Evolutionary conservation across 768 basidiomycete species (phyloP).

Genomic region (Termitomyces sp.): DNA sequence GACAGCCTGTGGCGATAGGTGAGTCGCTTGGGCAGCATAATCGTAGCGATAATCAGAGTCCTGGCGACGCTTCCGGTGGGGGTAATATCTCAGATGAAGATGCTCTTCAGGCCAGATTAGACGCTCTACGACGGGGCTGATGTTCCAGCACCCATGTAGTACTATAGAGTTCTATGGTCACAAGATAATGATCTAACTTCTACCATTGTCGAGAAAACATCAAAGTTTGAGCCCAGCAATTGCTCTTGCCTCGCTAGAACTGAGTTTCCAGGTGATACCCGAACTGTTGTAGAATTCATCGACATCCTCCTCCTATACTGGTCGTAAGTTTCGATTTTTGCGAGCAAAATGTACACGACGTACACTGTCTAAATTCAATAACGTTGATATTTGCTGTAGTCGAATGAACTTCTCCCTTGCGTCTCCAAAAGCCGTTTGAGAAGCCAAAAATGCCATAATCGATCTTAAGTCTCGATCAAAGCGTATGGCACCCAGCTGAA

Average conservation of each 20-base stretch:
- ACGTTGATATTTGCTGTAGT: constrained; percentile 88
- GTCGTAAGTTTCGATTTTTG: neutral
- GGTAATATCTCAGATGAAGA: constrained; percentile 74
- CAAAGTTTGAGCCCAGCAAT: constrained; percentile 59
- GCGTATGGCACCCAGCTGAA: constrained; percentile 89
- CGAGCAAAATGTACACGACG: constrained; percentile 27
- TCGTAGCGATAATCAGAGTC: constrained; percentile 26
- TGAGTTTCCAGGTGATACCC: constrained; percentile 86
- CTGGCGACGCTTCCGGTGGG: constrained; percentile 34
- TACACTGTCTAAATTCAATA: constrained; percentile 85
- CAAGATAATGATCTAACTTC: neutral
- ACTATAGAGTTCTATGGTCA: neutral
- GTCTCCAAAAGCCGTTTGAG: constrained; percentile 88
- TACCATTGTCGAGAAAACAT: neutral
- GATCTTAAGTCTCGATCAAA: constrained; percentile 91
- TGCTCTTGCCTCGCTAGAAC: constrained; percentile 69
- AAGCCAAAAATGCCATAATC: constrained; percentile 76
- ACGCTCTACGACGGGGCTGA: constrained; percentile 79
- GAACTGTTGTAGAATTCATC: constrained; percentile 94
- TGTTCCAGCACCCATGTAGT: constrained; percentile 5
- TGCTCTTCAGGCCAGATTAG: constrained; percentile 88
- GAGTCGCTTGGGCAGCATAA: constrained; percentile 42
- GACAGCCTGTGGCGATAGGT: constrained; percentile 84
- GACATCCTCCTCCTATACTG: constrained; percentile 80
- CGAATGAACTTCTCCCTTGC: constrained; percentile 89